Base-by-base conservation (phyloP, 1,284 basidiomycete species). In the Ceratobasidium sp. region DNA sequence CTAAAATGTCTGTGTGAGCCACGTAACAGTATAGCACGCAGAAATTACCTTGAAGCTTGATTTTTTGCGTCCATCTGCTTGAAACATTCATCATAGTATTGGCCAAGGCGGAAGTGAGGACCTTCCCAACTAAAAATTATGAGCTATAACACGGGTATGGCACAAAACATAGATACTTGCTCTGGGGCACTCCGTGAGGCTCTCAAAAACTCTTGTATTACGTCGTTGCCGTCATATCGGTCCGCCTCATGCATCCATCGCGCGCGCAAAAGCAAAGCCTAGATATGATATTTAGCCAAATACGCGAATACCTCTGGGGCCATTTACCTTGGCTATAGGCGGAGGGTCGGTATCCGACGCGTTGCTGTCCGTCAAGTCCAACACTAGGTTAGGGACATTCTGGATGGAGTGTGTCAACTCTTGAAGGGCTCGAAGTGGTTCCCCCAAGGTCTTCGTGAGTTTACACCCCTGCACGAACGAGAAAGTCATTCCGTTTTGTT, bases 211-310 rank as follows among this genome's bases (percentile, higher is more conserved):
- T 87, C 83, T 54, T 84, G 85, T 71, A 89, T 85, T 14, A 97
- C 88, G 9, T 88, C 84, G 51, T 87, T 88, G 19, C 84, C 82
- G n/a, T 93, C 92, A 79, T 90, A 87, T 2, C 98, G 87, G 76
- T 93, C 95, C 0, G 94, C 92, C 75, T 98, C 96, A 68, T 92
- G 89, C 87, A 96, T 93, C 93, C 98, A 98, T 11, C 95, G 89
- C 8, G 96, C 96, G 39, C 92, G 90, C n/a, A 98, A 85, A 29
- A 97, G 85, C 73, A 92, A 87, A 2, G 94, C 94, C 94, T 98
- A 79, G 31, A 74, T 51, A 43, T 58, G 59, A 66, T 39, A 51
- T 27, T 37, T 5, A 34, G 27, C 27, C n/a, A 19, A 39, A 63
- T 74, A 13, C 13, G 37, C 1, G 8, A 37, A 9, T 24, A 1